These are phyloP conservation scores for Phytophthora megakarya DNA, from an alignment of 352 stramenopile species.

Conservation along the genomic window DNA sequence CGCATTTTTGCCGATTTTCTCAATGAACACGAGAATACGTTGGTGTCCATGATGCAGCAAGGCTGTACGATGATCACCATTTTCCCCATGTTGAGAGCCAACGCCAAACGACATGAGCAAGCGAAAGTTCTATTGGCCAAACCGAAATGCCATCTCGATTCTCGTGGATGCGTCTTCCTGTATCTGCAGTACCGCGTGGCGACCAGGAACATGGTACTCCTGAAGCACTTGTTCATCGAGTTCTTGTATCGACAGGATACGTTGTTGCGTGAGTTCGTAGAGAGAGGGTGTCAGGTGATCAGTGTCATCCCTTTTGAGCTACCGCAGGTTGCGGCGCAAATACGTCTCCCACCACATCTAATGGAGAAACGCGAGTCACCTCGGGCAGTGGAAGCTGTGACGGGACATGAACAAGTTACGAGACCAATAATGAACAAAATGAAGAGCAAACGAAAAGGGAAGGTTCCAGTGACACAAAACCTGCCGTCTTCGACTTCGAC, in stretches of 20 bases:
- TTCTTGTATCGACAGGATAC: conserved; percentile 36
- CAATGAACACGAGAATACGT: conserved; percentile 49
- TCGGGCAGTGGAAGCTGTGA: neutral
- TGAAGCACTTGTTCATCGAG: conserved; percentile 50
- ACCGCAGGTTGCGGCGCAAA: neutral
- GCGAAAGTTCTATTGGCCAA: conserved; percentile 41
- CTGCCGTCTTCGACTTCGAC: neutral
- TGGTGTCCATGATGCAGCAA: conserved; percentile 43
- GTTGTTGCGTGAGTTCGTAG: conserved; percentile 35
- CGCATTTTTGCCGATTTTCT: conserved; percentile 63
- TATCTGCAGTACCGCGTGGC: conserved; percentile 45
- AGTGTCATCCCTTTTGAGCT: conserved; percentile 46
- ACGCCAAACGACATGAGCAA: neutral
- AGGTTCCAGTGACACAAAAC: neutral
- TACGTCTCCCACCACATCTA: neutral
- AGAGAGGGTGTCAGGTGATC: conserved; percentile 34
- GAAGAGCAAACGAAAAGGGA: neutral
- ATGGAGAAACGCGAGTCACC: neutral
- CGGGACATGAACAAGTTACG: neutral
- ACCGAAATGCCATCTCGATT: conserved; percentile 28
- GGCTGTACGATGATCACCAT: conserved; percentile 48
- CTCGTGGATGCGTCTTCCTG: conserved; percentile 38
- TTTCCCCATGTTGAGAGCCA: conserved; percentile 35
- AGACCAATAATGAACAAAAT: neutral
- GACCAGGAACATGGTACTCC: conserved; percentile 44